Evolutionary conservation across 306 rosid species (phyloP).

Genomic region (Cicer cuneatum): DNA sequence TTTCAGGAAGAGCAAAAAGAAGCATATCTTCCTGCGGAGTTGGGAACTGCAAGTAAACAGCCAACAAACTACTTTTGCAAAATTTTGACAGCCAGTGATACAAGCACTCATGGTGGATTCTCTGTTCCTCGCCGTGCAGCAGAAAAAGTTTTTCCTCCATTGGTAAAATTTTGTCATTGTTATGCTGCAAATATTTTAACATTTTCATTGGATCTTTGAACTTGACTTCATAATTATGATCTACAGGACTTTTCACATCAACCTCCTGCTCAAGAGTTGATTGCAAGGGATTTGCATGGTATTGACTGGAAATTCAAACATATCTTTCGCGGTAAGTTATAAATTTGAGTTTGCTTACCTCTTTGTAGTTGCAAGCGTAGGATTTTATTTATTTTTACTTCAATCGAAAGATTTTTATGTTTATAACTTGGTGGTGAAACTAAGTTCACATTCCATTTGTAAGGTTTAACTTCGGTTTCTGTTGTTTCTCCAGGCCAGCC

Average conservation of each 20-base stretch:
- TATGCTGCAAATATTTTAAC: conserved; percentile 2
- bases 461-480: conserved; percentile 25
- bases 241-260: conserved; percentile 59
- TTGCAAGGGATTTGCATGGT: conserved; percentile 60
- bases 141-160: conserved; percentile 92
- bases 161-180: conserved; percentile 45
- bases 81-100: conserved; percentile 97
- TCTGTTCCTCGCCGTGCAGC: conserved; percentile 65
- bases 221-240: conserved; percentile 31
- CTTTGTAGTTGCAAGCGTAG: conserved; percentile 9
- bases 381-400: too few species aligned
- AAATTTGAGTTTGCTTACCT: not conserved
- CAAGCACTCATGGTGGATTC: conserved; percentile 84
- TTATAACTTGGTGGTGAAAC: conserved; percentile 7
- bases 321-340: conserved; percentile 61
- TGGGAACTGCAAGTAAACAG: conserved; percentile 57
- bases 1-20: conserved; percentile 62
- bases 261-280: conserved; percentile 58
- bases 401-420: conserved; percentile 5
- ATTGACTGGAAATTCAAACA: conserved; percentile 66
- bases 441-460: conserved; percentile 4
- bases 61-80: conserved; percentile 91
- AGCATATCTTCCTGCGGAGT: conserved; percentile 55
- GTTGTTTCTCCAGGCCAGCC: conserved; percentile 81
- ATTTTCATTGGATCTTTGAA: not conserved